Evolutionary conservation across 805 yeast species (phyloP), one percentile per base, ranked within the genome.

Genomic region (Candida verbasci): DNA sequence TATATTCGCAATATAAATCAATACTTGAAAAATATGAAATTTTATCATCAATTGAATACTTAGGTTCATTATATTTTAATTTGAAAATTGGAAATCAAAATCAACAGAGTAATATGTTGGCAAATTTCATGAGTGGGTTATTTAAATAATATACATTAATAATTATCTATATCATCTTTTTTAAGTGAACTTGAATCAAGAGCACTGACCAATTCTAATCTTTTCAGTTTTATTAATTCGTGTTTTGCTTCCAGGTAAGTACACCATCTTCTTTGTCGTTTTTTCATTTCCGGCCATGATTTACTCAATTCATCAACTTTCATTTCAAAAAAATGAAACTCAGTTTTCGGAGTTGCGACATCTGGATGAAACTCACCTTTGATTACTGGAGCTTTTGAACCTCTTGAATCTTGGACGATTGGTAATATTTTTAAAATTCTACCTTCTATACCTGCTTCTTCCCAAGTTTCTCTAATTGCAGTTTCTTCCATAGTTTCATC

Each of bases 401-500:
- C 69, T 29, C 73, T 43, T 29, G 56, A 52, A 43, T 89, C 96
- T 31, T 72, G 74, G 17, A 85, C 80, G 0, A 74, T 65, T 0
- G 91, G 94, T 28, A 91, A 61, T 40, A 69, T 68, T 27, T 53
- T 48, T 3, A 66, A 49, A 3, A 88, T 68, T 12, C 55, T 62
- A 6, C 97, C 96, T 24, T 72, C 74, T 17, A 85, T 85, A 0
- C 98, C 98, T 0, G 95, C 93, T 61, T 93, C 98, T 58, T 93
- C 98, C 98, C 98, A 93, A 0, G 95, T 86, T 55, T 93, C 98
- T 41, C 98, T 69, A 12, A 72, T 65, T 0, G 97, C 97, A 4
- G 85, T 63, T 3, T 61, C 55, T 6, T 54, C 57, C 28, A 65
- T 72, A 3, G 63, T 59, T 58, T 86, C 98, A 57, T 93, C 98